These are phyloP conservation scores for Verticillium longisporum DNA, from an alignment of 2,329 filamentous ascomycete species.

Conservation along the genomic window DNA sequence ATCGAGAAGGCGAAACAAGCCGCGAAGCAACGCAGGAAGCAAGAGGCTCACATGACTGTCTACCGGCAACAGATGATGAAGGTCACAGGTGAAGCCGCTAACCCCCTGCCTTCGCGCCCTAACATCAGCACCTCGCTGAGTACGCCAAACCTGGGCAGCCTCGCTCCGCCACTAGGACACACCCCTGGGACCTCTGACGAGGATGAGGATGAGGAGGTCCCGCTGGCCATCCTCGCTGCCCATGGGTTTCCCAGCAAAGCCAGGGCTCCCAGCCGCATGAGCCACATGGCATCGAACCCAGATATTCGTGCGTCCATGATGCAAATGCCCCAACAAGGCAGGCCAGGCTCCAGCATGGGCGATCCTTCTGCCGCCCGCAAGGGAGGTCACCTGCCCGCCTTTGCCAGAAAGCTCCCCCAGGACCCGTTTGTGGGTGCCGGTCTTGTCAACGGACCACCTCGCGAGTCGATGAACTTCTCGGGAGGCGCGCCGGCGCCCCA, in stretches of 20 bases:
- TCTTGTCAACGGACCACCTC: slow-evolving; percentile 62
- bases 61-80: slow-evolving; percentile 98
- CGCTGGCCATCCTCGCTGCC: slow-evolving; percentile 77
- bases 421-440: slow-evolving; percentile 81
- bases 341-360: slow-evolving; percentile 50
- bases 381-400: slow-evolving; percentile 61
- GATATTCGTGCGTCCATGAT: slow-evolving; percentile 56
- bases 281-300: slow-evolving; percentile 60
- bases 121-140: slow-evolving; percentile 52
- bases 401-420: slow-evolving; percentile 73
- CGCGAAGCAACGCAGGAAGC: slow-evolving; percentile 73
- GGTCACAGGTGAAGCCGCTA: slow-evolving; percentile 67
- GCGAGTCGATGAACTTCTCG: slow-evolving; percentile 68
- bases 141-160: slow-evolving; percentile 49
- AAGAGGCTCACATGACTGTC: slow-evolving; percentile 83
- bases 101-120: slow-evolving; percentile 42
- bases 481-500: slow-evolving; percentile 42
- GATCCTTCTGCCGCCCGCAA: slow-evolving; percentile 30
- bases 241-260: slow-evolving; percentile 81
- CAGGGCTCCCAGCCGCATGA: slow-evolving; percentile 64
- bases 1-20: slow-evolving; percentile 66
- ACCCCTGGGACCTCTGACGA: slow-evolving; percentile 45
- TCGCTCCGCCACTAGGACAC: slow-evolving; percentile 24
- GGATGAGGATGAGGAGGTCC: slow-evolving; percentile 87
- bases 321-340: slow-evolving; percentile 36